phyloP scores from a whole-genome alignment of 805 yeast species.

The Barnettozyma salicaria region DNA sequence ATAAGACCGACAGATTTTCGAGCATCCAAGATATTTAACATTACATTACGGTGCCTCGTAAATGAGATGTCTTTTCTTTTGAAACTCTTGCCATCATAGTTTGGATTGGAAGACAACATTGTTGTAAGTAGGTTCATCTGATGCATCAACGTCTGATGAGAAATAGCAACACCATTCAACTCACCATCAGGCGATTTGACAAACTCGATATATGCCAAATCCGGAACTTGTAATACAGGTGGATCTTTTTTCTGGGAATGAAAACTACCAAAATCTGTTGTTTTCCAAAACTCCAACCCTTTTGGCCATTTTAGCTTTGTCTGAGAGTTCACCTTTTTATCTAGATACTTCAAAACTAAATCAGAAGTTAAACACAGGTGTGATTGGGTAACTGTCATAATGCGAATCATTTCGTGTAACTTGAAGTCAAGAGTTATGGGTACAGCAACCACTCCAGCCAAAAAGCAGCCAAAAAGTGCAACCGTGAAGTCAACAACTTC shows the following conservation, averaged over 20 bases:
- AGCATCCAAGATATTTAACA: slow-evolving; percentile 60
- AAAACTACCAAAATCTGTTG: slow-evolving; percentile 78
- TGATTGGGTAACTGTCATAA: slow-evolving; percentile 68
- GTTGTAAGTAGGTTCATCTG: slow-evolving; percentile 77
- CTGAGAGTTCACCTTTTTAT: slow-evolving; percentile 44
- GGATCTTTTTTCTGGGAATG: slow-evolving; percentile 51
- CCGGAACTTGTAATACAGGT: slow-evolving; percentile 69
- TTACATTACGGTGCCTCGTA: slow-evolving; percentile 43
- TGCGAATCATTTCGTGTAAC: slow-evolving; percentile 60
- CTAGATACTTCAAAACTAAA: slow-evolving; percentile 66
- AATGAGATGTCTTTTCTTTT: slow-evolving; percentile 48
- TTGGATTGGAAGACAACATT: slow-evolving; percentile 61
- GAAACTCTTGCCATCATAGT: slow-evolving; percentile 37
- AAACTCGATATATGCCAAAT: slow-evolving; percentile 89
- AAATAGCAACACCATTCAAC: slow-evolving; percentile 85
- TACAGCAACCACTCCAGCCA: slow-evolving; percentile 92
- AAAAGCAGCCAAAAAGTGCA: slow-evolving; percentile 84
- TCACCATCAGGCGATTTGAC: slow-evolving; percentile 88
- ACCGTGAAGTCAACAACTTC: slow-evolving; percentile 83
- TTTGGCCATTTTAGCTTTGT: slow-evolving; percentile 62
- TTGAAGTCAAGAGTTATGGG: slow-evolving; percentile 79
- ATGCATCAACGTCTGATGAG: slow-evolving; percentile 80
- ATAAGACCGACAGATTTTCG: slow-evolving; percentile 83
- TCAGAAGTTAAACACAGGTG: slow-evolving; percentile 80
- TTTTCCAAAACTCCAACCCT: slow-evolving; percentile 70